A percentile compares a stretch with the other conserved stretches of the same genome.
These are phyloP conservation scores for Paulownia fortunei DNA, from an alignment of 257 asterid species.

Conservation along the genomic window DNA sequence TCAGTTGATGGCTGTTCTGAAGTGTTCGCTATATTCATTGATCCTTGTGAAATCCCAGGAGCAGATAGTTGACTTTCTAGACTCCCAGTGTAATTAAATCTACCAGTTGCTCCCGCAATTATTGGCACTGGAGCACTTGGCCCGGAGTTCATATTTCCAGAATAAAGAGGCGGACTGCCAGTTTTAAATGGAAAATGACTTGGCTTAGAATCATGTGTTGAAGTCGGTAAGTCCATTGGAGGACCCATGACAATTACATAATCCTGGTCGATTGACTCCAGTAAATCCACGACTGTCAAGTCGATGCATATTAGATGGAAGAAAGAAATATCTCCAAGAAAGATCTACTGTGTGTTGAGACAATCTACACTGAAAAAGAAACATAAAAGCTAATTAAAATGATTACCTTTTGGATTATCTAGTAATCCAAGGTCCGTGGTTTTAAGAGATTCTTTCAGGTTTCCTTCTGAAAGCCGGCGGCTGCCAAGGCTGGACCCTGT, in stretches of 20 bases:
- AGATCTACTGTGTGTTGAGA: slow-evolving; percentile 11
- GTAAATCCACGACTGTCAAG: slow-evolving; percentile 60
- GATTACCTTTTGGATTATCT: slow-evolving; percentile 59
- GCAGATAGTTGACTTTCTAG: slow-evolving; percentile 62
- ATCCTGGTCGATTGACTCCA: slow-evolving; percentile 82
- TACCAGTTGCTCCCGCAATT: slow-evolving; percentile 45
- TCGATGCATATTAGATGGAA: slow-evolving; percentile 36
- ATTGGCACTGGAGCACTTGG: slow-evolving; percentile 68
- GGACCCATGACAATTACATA: slow-evolving; percentile 82
- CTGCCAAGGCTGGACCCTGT: slow-evolving; percentile 46
- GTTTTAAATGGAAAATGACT: slow-evolving; percentile 55
- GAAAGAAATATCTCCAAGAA: slow-evolving; percentile 17
- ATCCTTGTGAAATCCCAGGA: slow-evolving; percentile 70
- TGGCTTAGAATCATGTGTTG: slow-evolving; percentile 51
- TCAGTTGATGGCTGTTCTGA: slow-evolving; percentile 70
- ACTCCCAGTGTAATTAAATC: slow-evolving; percentile 48
- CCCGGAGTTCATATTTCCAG: slow-evolving; percentile 45
- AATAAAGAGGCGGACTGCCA: slow-evolving; percentile 48
- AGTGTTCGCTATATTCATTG: slow-evolving; percentile 48
- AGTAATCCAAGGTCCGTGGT: slow-evolving; percentile 41
- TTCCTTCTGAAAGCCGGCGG: slow-evolving; percentile 52
- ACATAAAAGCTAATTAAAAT: slow-evolving; percentile 8
- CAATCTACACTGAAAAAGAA: slow-evolving; percentile 12
- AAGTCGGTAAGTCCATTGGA: slow-evolving; percentile 54
- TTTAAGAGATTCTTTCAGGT: slow-evolving; percentile 58